Evolutionary conservation across 2,329 filamentous ascomycete genomes (phyloP).

Genomic region (Davidsoniella eucalypti): DNA sequence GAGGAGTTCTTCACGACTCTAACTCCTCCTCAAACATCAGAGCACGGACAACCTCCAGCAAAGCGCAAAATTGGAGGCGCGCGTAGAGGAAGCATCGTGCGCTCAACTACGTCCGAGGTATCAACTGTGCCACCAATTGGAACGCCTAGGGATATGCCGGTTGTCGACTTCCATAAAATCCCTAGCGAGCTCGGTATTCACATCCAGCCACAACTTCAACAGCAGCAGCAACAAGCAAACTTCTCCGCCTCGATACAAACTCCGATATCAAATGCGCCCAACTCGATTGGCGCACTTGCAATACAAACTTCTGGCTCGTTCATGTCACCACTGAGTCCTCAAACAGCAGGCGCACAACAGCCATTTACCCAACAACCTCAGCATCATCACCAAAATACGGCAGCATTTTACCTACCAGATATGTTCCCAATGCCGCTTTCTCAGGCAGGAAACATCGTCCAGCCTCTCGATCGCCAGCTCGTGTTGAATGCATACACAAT

Average conservation of each 20-base stretch:
- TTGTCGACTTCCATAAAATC: too few species aligned
- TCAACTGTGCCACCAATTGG: too few species aligned
- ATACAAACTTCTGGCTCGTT: background rate
- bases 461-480: conserved; percentile 59
- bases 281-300: background rate
- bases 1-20: conserved; percentile 85
- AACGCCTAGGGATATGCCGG: too few species aligned
- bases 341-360: background rate
- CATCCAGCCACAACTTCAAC: conserved; percentile 14
- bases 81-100: background rate
- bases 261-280: background rate
- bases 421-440: conserved; percentile 36
- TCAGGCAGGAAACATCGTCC: conserved; percentile 37
- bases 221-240: conserved; percentile 20
- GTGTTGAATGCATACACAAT: conserved; percentile 57
- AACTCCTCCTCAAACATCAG: conserved; percentile 42
- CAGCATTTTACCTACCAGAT: conserved; percentile 32
- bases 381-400: conserved; percentile 21
- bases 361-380: conserved; percentile 13
- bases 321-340: conserved; percentile 3
- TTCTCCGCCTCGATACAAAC: conserved; percentile 25
- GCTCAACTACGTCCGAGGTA: too few species aligned
- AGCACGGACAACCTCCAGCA: conserved; percentile 18
- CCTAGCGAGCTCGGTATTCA: too few species aligned
- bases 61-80: conserved; percentile 22